Percentiles rank a stretch among this genome's conserved stretches.
Conservation (phyloP, 164 flowering plant genomes). For the Echeveria elegans region DNA sequence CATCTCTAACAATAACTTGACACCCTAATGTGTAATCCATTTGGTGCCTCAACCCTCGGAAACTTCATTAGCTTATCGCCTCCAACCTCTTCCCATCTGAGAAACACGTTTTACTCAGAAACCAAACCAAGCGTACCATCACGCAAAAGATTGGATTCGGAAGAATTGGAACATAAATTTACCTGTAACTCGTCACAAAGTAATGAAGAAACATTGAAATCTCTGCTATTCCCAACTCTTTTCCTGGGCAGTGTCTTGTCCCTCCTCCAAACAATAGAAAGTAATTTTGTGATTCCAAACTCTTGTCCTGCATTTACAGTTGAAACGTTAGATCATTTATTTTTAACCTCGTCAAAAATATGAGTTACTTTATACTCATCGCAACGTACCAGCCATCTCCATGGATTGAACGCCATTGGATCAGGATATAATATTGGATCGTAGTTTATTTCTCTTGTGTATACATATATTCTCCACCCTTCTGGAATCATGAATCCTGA, state of each 20-base stretch:
- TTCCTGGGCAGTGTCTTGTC: constrained; percentile 79
- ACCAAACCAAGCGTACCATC: no score
- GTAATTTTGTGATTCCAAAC: constrained; percentile 47
- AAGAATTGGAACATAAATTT: not conserved
- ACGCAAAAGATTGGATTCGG: not conserved
- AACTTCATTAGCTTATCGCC: constrained; percentile 5
- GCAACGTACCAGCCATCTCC: constrained; percentile 71
- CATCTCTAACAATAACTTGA: not conserved
- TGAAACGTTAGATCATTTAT: constrained; percentile 4
- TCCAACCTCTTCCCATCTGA: constrained; percentile 5
- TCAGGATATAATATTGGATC: constrained; percentile 47
- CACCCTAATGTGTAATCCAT: not conserved
- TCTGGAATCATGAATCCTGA: constrained; percentile 57
- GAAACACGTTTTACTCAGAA: no score
- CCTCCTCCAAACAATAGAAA: constrained; percentile 80
- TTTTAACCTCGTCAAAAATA: not conserved
- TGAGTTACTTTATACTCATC: not conserved
- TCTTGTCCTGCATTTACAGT: constrained; percentile 43
- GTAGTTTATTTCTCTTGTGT: constrained; percentile 60
- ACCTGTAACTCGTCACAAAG: constrained; percentile 83
- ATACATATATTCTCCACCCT: constrained; percentile 74
- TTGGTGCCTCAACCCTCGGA: constrained; percentile 5
- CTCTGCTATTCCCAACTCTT: constrained; percentile 72
- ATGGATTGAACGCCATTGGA: constrained; percentile 54
- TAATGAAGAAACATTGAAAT: constrained; percentile 75